Conservation (phyloP, 129 eudicot genomes). For the Centrapalus pauciflorus region DNA sequence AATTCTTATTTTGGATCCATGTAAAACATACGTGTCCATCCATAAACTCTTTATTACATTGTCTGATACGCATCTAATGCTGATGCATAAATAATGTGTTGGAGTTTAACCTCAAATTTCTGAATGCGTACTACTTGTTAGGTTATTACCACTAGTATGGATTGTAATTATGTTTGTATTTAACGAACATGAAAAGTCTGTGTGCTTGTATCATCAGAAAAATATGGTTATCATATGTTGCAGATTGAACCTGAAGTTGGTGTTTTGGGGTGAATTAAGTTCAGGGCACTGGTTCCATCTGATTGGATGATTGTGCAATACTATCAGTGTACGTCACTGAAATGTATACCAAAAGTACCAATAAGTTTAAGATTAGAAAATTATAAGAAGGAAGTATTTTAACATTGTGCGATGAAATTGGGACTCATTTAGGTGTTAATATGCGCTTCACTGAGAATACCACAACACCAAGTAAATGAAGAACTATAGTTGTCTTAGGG, state of each 20-base stretch:
- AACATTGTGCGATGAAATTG: too few relatives aligned
- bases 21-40: background rate
- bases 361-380: background rate
- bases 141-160: slow-evolving; percentile 7
- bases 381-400: too few relatives aligned
- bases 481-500: background rate
- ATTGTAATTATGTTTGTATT: slow-evolving; percentile 10
- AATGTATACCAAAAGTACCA: background rate
- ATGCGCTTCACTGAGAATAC: background rate
- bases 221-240: slow-evolving; percentile 14
- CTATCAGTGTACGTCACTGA: background rate
- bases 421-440: background rate
- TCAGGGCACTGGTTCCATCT: too few relatives aligned
- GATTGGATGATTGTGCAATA: too few relatives aligned
- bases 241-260: slow-evolving; percentile 81
- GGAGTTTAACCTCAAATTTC: background rate
- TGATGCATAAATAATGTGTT: background rate
- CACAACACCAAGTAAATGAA: background rate
- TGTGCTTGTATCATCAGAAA: slow-evolving; percentile 1
- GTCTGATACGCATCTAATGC: background rate
- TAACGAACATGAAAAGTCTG: background rate
- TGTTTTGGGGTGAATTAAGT: background rate
- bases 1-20: background rate
- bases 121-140: background rate
- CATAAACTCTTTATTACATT: background rate